Percentiles rank a stretch among this genome's conserved stretches.
Conservation (phyloP, 1,139 yeast genomes). For the Magnusiomyces tetraspermus region DNA sequence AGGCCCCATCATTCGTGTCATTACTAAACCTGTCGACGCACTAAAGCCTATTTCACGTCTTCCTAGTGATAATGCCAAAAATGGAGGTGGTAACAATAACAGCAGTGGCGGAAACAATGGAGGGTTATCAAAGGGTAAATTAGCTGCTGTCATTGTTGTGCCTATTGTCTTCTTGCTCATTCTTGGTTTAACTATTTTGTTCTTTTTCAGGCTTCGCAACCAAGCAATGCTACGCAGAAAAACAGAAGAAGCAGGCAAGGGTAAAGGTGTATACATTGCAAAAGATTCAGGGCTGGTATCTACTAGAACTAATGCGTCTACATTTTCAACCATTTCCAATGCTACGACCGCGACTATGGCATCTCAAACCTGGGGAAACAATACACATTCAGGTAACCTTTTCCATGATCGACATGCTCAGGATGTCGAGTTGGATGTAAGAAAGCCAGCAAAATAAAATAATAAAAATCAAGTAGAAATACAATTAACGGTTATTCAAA, state of each 20-base stretch:
- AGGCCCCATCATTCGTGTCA: constrained; percentile 35
- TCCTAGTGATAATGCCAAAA: constrained; percentile 33
- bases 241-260: constrained; percentile 6
- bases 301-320: constrained; percentile 7
- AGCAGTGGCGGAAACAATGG: constrained; percentile 15
- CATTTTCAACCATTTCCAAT: not conserved
- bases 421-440: constrained; percentile 8
- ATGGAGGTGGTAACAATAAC: too few species aligned
- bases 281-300: constrained; percentile 1
- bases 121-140: constrained; percentile 21
- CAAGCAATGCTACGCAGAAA: constrained; percentile 4
- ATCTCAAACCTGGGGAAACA: constrained; percentile 6
- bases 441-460: constrained; percentile 6
- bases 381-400: constrained; percentile 3
- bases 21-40: constrained; percentile 28
- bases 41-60: constrained; percentile 28
- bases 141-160: constrained; percentile 39
- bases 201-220: constrained; percentile 14
- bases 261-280: constrained; percentile 8
- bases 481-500: too few species aligned
- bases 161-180: constrained; percentile 32
- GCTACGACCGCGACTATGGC: constrained; percentile 5
- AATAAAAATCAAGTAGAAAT: too few species aligned
- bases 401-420: constrained; percentile 14
- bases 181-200: constrained; percentile 12